Percentiles rank a stretch among this genome's conserved stretches.
phyloP scores from a whole-genome alignment of 306 rosid species.

The Pachyrhizus erosus region DNA sequence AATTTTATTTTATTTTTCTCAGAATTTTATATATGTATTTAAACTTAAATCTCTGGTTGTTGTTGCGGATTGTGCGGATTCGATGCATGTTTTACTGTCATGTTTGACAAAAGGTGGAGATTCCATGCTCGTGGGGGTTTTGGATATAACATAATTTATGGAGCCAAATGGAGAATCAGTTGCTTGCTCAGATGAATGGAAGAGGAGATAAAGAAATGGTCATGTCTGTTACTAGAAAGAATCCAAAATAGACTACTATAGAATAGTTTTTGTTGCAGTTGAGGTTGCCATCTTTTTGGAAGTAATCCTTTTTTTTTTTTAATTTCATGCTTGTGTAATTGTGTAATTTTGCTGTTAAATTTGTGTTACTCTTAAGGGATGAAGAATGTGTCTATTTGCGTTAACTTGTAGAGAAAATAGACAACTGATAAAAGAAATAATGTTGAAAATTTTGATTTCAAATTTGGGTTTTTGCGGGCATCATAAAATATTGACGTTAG shows the following conservation, averaged over 20 bases:
- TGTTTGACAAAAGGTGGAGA: neutral
- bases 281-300: neutral
- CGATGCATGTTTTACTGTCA: slow-evolving; percentile 9
- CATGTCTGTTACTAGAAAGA: neutral
- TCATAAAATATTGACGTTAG: neutral
- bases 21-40: neutral
- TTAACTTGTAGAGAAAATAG: neutral
- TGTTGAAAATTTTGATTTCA: neutral
- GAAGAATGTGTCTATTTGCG: neutral
- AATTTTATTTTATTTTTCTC: neutral
- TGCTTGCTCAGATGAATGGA: neutral
- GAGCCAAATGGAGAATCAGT: slow-evolving; percentile 6
- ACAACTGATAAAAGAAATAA: neutral
- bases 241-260: neutral
- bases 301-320: neutral
- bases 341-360: slow-evolving; percentile 5
- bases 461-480: slow-evolving; percentile 13
- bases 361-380: neutral
- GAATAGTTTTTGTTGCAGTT: neutral
- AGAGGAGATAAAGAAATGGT: neutral
- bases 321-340: neutral
- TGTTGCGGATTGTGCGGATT: slow-evolving; percentile 20
- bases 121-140: neutral
- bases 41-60: neutral
- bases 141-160: neutral